These are phyloP conservation scores for Mollisia scopiformis DNA, from an alignment of 2,329 filamentous ascomycete genomes.

Conservation along the genomic window DNA sequence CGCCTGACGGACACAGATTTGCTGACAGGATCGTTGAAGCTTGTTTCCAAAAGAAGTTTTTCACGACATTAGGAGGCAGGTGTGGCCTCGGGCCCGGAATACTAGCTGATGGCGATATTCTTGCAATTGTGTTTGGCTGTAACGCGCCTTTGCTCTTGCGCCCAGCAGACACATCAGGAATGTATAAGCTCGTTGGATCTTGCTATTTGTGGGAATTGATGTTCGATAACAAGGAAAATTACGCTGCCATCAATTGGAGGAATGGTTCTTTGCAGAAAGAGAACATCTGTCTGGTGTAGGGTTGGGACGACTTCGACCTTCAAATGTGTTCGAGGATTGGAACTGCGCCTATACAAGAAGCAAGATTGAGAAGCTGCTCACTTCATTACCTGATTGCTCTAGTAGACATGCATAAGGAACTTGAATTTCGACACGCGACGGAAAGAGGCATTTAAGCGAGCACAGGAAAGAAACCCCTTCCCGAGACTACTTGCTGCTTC, in stretches of 20 bases:
- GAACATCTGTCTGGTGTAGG: not conserved
- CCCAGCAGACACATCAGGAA: not conserved
- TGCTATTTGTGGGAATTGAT: not conserved
- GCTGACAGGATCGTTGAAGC: not conserved
- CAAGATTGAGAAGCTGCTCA: no score
- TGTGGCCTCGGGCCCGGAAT: not conserved
- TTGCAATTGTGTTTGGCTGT: not conserved
- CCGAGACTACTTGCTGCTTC: no score
- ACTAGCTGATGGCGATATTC: not conserved
- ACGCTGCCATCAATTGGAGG: not conserved
- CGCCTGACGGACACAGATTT: not conserved
- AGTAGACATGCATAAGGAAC: no score
- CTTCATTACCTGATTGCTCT: no score
- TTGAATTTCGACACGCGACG: no score
- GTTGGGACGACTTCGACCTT: no score
- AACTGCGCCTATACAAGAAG: no score
- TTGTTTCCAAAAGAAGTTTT: not conserved
- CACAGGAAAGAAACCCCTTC: no score
- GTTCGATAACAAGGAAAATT: not conserved
- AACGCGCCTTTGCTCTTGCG: not conserved
- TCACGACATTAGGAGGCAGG: not conserved
- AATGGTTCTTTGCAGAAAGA: not conserved
- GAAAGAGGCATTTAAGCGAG: not conserved
- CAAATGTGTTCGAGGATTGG: no score
- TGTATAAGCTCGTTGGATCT: not conserved